Percentiles rank a stretch among this genome's conserved stretches.
Evolutionary conservation across 495 filamentous ascomycete species (phyloP).

Genomic region (Hypoxylon intermedium): DNA sequence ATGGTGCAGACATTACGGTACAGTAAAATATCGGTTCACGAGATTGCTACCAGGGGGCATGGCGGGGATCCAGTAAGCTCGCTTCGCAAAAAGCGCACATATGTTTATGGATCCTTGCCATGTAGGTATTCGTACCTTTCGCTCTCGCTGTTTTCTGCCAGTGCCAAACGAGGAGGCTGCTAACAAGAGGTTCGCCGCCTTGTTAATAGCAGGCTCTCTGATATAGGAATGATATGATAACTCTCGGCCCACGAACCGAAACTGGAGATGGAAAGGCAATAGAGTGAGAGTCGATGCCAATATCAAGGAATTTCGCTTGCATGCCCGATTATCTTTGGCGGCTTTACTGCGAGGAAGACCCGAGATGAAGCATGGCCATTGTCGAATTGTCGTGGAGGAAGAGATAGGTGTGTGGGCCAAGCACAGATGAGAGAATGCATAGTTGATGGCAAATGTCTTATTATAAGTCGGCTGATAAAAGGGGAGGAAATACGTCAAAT

Average conservation of each 20-base stretch:
- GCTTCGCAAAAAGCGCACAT: slow-evolving; percentile 52
- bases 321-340: slow-evolving; percentile 26
- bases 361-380: slow-evolving; percentile 37
- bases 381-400: slow-evolving; percentile 29
- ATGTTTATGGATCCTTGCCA: slow-evolving; percentile 39
- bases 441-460: slow-evolving; percentile 11
- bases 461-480: slow-evolving; percentile 16
- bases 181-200: slow-evolving; percentile 32
- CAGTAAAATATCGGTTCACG: slow-evolving; percentile 47
- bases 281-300: slow-evolving; percentile 40
- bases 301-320: slow-evolving; percentile 42
- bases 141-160: neutral
- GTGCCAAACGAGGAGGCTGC: slow-evolving; percentile 10
- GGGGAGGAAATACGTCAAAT: neutral
- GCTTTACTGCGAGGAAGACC: slow-evolving; percentile 35
- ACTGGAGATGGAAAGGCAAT: slow-evolving; percentile 40
- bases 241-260: slow-evolving; percentile 36
- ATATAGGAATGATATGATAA: slow-evolving; percentile 38
- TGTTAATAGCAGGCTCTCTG: slow-evolving; percentile 33
- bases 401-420: slow-evolving; percentile 32
- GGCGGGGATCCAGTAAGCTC: slow-evolving; percentile 54
- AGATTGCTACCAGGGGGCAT: slow-evolving; percentile 45
- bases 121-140: slow-evolving; percentile 32
- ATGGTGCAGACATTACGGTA: slow-evolving; percentile 35
- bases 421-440: slow-evolving; percentile 33